Conservation (phyloP, 176 grass and related monocot genomes). For the Carex scoparia region DNA sequence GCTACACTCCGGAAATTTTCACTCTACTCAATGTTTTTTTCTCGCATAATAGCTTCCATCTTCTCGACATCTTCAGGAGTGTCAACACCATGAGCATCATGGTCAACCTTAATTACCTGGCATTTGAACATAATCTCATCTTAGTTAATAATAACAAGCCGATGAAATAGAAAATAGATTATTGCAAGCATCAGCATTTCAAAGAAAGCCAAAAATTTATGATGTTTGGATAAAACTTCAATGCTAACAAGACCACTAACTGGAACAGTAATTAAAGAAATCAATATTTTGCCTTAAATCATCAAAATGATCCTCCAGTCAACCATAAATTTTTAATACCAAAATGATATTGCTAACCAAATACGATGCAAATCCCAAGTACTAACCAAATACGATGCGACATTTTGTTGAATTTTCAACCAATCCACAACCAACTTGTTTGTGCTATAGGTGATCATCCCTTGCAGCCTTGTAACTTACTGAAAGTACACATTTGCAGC, state of each 20-base stretch:
- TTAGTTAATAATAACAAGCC: background rate
- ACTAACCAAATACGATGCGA: background rate
- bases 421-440: background rate
- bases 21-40: conserved; percentile 59
- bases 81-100: conserved; percentile 95
- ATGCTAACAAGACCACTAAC: background rate
- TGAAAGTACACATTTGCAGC: background rate
- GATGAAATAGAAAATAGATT: background rate
- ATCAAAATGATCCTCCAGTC: background rate
- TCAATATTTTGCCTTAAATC: background rate
- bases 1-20: background rate
- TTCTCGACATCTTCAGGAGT: conserved; percentile 74
- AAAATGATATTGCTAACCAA: background rate
- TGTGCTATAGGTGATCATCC: background rate
- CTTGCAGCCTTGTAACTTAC: background rate
- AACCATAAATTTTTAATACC: background rate
- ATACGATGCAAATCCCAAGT: background rate
- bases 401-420: background rate
- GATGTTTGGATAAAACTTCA: background rate
- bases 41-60: conserved; percentile 77
- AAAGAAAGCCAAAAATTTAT: background rate
- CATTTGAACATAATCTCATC: conserved; percentile 4
- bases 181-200: background rate
- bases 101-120: conserved; percentile 96
- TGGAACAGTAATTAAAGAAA: background rate